Evolutionary conservation across 805 yeast species (phyloP), one percentile per base, ranked within the genome.

Genomic region (Kodamaea hsintzibuensis): DNA sequence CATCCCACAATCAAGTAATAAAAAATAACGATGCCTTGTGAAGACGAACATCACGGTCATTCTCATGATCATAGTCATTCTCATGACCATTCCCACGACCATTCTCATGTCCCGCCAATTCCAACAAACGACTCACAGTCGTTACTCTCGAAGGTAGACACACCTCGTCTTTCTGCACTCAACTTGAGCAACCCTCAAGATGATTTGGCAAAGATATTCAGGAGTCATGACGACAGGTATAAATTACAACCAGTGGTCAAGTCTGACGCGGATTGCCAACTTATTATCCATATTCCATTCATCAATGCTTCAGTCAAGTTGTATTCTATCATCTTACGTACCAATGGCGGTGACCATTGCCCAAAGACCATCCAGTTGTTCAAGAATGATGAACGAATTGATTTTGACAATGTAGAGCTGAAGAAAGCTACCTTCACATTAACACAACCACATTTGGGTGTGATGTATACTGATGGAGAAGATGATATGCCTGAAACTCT

Each of bases 201-300:
- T 1, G 87, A 87, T 7, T 61, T 78, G 13, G 67, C 62, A 18
- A 67, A 73, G 50, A 72, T 91, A 17, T 81, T 92, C 67, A 86
- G 85, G 58, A 60, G 74, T 1, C 69, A 75, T 47, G 80, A 76
- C 1, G 73, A 77, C 6, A 81, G 81, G 61, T 83, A 81, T 56
- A 68, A 74, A n/a, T 59, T 82, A 8, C 75, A 56, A 55, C 83
- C 73, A 57, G 67, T 73, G 13, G 70, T 73, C 64, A 84, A 82
- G 68, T 82, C 89, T 0, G 97, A 92, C 66, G 84, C 88, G 1
- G 98, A 93, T 63, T 82, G 86, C 55, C 97, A 93, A 66, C 59
- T 92, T 60, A 80, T 92, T 33, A 60, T 93, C 33, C 81, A 83
- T 51, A 81, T 93, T 27, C 98, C 97, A 27, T 93, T 93, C 62